Conservation (phyloP, 306 rosid species). For the Adenanthera pavonina region DNA sequence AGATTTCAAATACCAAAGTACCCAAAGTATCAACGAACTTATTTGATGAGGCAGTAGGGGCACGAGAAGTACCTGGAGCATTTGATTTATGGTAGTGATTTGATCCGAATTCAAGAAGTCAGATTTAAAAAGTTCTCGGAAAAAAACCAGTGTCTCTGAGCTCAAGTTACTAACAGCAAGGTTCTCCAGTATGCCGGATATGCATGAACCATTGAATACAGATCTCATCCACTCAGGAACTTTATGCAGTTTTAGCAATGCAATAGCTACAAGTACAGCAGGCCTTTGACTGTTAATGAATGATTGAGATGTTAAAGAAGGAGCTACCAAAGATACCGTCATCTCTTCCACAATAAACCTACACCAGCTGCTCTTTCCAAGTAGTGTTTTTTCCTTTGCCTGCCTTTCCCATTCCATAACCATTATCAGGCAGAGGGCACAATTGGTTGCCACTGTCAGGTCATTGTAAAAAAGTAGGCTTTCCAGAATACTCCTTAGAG, state of each 20-base stretch:
- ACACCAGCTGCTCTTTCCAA: constrained; percentile 63
- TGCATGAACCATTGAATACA: constrained; percentile 64
- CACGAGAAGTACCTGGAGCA: constrained; percentile 62
- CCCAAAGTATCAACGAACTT: constrained; percentile 6
- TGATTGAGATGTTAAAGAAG: constrained; percentile 66
- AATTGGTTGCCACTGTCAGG: constrained; percentile 73
- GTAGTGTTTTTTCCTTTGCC: constrained; percentile 45
- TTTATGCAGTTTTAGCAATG: constrained; percentile 59
- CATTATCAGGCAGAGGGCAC: constrained; percentile 72
- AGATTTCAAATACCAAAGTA: not conserved
- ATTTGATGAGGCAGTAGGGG: constrained; percentile 4
- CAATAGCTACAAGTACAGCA: constrained; percentile 63
- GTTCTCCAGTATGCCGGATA: constrained; percentile 73
- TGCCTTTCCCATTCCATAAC: constrained; percentile 65
- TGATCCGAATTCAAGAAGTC: constrained; percentile 65
- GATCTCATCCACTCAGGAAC: constrained; percentile 76
- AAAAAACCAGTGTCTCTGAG: constrained; percentile 63
- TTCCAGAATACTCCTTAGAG: constrained; percentile 72
- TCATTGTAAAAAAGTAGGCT: constrained; percentile 72
- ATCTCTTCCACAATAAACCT: constrained; percentile 87
- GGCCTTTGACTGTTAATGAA: constrained; percentile 59
- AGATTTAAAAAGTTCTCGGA: constrained; percentile 65
- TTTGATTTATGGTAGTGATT: constrained; percentile 56
- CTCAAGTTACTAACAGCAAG: constrained; percentile 57
- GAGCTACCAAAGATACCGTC: constrained; percentile 69